Evolutionary conservation across 371 early-diverging fungal genomes (phyloP), one percentile per base, ranked within the genome.

Genomic region (Mycotypha africana): DNA sequence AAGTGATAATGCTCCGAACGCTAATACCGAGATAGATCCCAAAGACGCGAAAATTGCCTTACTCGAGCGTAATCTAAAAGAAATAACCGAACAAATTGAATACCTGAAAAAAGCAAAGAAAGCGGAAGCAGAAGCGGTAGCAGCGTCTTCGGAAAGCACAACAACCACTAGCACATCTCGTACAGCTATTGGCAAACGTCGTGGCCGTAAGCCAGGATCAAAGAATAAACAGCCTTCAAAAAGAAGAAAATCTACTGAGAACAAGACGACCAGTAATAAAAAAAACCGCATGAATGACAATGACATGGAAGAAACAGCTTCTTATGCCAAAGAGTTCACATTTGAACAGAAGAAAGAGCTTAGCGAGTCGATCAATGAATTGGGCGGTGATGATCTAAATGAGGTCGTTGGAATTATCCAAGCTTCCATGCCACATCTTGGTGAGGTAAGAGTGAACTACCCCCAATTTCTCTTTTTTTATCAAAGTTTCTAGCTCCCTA

Each of bases 271-370:
- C 2, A 3, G 8, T 8, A 30, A 28, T 8, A 11, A 5, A 28
- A 28, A 28, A 28, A 28, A 28, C 8, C 5, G 28, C 5, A 34
- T 21, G 31, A 23, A 17, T 21, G 39, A 47, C 28, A 45, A 24
- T 9, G 34, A 24, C 17, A 62, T 65, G 0, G 61, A 64, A 19
- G 33, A 58, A 21, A n/a, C n/a, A n/a, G n/a, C n/a, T n/a, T n/a
- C n/a, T n/a, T n/a, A n/a, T n/a, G n/a, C n/a, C n/a, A 62, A 70
- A 12, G 76, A 74, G 26, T 76, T 97, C 32, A 89, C 92, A 0
- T 83, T 87, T 54, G 90, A 90, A 42, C 88, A 94, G 59, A 95
- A 95, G 77, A 78, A 80, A 30, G 88, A 87, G 42, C 75, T 97
- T 11, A 87, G 87, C 51, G 83, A 82, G 22, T 72, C 71, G 21